Conservation (phyloP, 176 grass and related monocot genomes). For the Areca catechu region DNA sequence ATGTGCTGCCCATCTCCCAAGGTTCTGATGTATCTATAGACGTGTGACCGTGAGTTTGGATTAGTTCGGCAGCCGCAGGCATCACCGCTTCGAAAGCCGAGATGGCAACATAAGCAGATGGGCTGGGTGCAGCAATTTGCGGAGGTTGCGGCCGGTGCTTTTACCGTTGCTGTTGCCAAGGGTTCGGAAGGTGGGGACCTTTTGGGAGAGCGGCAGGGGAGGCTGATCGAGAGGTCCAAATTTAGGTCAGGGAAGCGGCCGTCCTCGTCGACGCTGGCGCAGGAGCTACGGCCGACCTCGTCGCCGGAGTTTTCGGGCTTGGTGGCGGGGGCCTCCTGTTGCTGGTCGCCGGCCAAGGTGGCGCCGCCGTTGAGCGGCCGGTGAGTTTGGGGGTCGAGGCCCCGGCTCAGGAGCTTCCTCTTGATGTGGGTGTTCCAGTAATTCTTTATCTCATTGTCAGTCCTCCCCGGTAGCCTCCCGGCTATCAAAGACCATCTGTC, state of each 20-base stretch:
- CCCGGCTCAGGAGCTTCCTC: constrained; percentile 9
- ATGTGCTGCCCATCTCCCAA: neutral
- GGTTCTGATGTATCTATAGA: constrained; percentile 2
- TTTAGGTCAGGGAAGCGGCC: neutral
- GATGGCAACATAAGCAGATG: constrained; percentile 4
- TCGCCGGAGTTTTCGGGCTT: neutral
- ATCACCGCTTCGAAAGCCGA: neutral
- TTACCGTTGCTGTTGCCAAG: neutral
- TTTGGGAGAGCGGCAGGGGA: neutral
- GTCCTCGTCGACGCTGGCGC: neutral
- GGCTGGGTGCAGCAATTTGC: too few relatives aligned
- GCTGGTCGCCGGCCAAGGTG: neutral
- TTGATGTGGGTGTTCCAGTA: constrained; percentile 20
- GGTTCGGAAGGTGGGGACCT: neutral
- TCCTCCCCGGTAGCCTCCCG: constrained; percentile 8
- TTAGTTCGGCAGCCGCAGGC: neutral
- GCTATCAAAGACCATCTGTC: constrained; percentile 9
- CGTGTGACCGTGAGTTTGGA: neutral
- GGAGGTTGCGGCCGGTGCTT: neutral
- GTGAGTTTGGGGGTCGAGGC: constrained; percentile 10
- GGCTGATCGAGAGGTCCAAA: constrained; percentile 2
- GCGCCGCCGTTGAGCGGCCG: neutral
- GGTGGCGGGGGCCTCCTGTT: neutral
- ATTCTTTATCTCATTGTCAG: constrained; percentile 18
- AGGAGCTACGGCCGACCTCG: too few relatives aligned